phyloP scores from a whole-genome alignment of 805 yeast species.

The Cyberlindnera misumaiensis region DNA sequence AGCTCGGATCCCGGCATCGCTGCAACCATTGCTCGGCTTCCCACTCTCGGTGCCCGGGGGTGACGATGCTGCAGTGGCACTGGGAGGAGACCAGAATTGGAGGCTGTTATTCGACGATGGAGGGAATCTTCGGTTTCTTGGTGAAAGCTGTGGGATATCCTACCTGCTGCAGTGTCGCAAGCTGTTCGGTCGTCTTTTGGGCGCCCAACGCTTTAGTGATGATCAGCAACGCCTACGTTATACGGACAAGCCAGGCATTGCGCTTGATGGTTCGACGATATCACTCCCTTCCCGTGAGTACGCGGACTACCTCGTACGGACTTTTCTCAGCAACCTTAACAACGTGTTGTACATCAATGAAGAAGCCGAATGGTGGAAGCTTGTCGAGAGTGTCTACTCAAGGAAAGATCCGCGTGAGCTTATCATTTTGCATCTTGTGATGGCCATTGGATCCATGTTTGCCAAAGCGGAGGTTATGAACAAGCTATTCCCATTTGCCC shows the following conservation, averaged over 20 bases:
- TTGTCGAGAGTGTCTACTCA: constrained; percentile 26
- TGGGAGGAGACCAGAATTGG: constrained; percentile 15
- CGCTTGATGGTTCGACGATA: constrained; percentile 13
- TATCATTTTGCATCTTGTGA: neutral
- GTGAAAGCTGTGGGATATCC: constrained; percentile 37
- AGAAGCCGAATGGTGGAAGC: constrained; percentile 25
- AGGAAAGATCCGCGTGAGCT: neutral
- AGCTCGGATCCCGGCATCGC: constrained; percentile 13
- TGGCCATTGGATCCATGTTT: constrained; percentile 35
- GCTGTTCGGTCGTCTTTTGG: constrained; percentile 27
- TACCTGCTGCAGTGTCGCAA: constrained; percentile 34
- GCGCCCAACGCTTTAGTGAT: constrained; percentile 29
- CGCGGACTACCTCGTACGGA: constrained; percentile 26
- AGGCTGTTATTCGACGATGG: constrained; percentile 29
- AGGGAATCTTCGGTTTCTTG: constrained; percentile 32
- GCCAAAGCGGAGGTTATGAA: constrained; percentile 25
- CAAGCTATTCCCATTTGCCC: constrained; percentile 22
- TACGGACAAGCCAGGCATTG: constrained; percentile 24
- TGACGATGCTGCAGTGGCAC: constrained; percentile 10
- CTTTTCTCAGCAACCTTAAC: constrained; percentile 33
- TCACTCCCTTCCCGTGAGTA: constrained; percentile 27
- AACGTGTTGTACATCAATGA: constrained; percentile 34
- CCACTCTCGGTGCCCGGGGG: constrained; percentile 13
- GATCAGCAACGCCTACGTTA: constrained; percentile 32
- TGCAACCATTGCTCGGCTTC: constrained; percentile 16